phyloP scores from a whole-genome alignment of 192 early-diverging fungal genomes.

The Dissophora ornata region DNA sequence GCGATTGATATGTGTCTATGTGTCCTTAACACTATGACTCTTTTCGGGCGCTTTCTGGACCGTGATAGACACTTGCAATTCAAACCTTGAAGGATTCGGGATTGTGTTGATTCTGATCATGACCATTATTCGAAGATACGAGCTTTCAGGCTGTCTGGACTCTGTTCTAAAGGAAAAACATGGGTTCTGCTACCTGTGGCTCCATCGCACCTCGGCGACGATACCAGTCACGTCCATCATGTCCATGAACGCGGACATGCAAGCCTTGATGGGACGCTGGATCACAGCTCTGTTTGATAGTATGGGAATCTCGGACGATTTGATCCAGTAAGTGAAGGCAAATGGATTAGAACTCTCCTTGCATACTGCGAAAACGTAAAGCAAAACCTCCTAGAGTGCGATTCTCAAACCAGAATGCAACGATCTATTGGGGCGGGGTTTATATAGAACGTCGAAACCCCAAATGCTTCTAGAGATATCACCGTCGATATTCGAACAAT shows the following conservation, averaged over 20 bases:
- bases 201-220: conserved; percentile 43
- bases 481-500: conserved; percentile 48
- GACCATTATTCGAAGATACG: conserved; percentile 48
- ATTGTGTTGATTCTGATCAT: conserved; percentile 40
- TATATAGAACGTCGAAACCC: conserved; percentile 48
- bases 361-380: too few species aligned
- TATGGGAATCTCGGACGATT: conserved; percentile 52
- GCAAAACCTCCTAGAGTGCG: too few species aligned
- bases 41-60: too few species aligned
- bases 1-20: too few species aligned
- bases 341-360: too few species aligned
- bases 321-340: conserved; percentile 40
- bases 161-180: conserved; percentile 29
- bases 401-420: too few species aligned
- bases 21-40: too few species aligned
- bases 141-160: conserved; percentile 35
- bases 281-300: conserved; percentile 48
- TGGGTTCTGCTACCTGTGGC: conserved; percentile 46
- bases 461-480: conserved; percentile 52
- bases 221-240: conserved; percentile 34
- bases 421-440: too few species aligned
- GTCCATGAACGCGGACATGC: conserved; percentile 40
- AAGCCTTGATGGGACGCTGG: conserved; percentile 45
- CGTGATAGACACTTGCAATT: conserved; percentile 44
- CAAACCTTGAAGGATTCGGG: conserved; percentile 44